Base-by-base conservation (phyloP, 257 asterid genomes). In the Avicennia marina region DNA sequence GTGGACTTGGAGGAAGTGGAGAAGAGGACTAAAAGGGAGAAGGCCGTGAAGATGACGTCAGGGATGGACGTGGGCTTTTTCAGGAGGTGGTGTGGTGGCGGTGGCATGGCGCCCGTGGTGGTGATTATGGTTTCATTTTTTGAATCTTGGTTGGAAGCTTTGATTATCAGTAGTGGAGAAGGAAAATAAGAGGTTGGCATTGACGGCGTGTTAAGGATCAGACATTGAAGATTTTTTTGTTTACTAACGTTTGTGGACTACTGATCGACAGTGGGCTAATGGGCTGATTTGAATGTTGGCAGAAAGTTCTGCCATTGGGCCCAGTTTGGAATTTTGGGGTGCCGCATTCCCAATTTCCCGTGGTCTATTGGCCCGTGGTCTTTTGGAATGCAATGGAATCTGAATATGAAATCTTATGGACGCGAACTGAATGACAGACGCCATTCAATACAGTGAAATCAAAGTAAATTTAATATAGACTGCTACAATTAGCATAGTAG, bases 41-140 rank as follows among this genome's bases (percentile, higher is more conserved):
- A 75, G 33, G 89, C 94, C 7, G 91, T 72, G 79, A 81, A 70
- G 75, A 89, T 61, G 55, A 81, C 76, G 77, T 86, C 95, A 2
- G 95, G 75, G 39, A 89, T 63, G 36, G 90, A 68, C 1, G 86
- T 56, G 60, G 84, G 69, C 36, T 71, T 86, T 24, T 62, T 81
- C n/a, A 70, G 78, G 71, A 45, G 72, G 69, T 64, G 84, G 64
- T 63, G 72, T 21, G 74, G 72, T 10, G 71, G 64, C 1, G 81
- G 74, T 10, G 72, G 72, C 64, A 82, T 75, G 29, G 69, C 62
- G 21, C 71, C 68, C 15, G n/a, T n/a, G n/a, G n/a, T n/a, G n/a
- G n/a, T n/a, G n/a, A n/a, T n/a, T n/a, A n/a, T 2, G 51, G 56
- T 27, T 42, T 55, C 68, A 57, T 71, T 22, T 18, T 62, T 13